phyloP scores from a whole-genome alignment of 2,329 filamentous ascomycete genomes.

The Ilyonectria mors-panacis region DNA sequence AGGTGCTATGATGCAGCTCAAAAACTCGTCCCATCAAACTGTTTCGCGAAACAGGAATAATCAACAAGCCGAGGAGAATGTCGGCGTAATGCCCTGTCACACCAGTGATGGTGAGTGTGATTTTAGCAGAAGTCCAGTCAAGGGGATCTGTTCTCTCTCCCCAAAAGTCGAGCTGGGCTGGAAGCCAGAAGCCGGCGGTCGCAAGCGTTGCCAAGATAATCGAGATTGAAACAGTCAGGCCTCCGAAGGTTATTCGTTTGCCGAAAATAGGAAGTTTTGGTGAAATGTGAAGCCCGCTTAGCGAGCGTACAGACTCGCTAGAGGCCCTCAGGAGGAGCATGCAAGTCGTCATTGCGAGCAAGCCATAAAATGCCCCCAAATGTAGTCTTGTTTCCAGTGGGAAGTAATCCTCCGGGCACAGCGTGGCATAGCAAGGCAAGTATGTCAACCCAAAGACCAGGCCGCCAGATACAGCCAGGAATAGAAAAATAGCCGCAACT shows the following conservation, averaged over 20 bases:
- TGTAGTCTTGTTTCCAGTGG: conserved; percentile 16
- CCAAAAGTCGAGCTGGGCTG: conserved; percentile 24
- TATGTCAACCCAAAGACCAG: conserved; percentile 13
- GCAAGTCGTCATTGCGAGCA: not conserved
- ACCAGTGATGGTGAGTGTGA: conserved; percentile 19
- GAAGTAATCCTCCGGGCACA: conserved; percentile 21
- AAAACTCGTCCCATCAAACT: conserved; percentile 24
- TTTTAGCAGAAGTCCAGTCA: conserved; percentile 25
- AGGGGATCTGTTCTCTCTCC: conserved; percentile 25
- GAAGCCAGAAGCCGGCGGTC: conserved; percentile 19
- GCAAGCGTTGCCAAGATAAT: conserved; percentile 3
- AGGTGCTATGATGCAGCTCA: conserved; percentile 15
- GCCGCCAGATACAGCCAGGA: not conserved
- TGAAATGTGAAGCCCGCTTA: conserved; percentile 6
- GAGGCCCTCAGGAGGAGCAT: not conserved
- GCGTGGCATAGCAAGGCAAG: conserved; percentile 12
- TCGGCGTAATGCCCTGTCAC: conserved; percentile 31
- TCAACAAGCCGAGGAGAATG: conserved; percentile 24
- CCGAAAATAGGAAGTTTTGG: conserved; percentile 15
- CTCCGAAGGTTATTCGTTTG: conserved; percentile 13
- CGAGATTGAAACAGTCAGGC: not conserved
- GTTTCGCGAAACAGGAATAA: conserved; percentile 24
- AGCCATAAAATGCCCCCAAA: conserved; percentile 12
- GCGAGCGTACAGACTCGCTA: not conserved
- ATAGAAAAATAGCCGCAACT: not conserved